Conservation (phyloP, 2,329 filamentous ascomycete genomes). For the Pseudopyrenochaeta lycopersici region DNA sequence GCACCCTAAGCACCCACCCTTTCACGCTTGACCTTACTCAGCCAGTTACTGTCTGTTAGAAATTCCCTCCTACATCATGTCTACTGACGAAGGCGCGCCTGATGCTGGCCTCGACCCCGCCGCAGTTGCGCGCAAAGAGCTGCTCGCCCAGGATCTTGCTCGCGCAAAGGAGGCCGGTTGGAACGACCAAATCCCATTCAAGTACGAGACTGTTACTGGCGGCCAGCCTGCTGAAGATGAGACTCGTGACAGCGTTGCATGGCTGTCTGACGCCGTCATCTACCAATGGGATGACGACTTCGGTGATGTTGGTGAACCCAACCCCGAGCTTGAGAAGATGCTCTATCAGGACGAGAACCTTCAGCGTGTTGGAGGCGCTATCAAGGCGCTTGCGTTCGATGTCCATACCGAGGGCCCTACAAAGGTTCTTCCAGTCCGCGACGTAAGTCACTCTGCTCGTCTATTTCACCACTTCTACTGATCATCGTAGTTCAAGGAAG, state of each 20-base stretch:
- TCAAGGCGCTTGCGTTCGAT: constrained; percentile 67
- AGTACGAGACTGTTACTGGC: constrained; percentile 56
- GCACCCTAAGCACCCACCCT: not conserved
- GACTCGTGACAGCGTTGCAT: constrained; percentile 41
- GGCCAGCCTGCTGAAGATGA: constrained; percentile 31
- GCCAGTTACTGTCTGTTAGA: not conserved
- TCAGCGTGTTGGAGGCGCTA: constrained; percentile 67
- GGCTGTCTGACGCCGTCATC: constrained; percentile 67
- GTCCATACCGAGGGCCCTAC: constrained; percentile 61
- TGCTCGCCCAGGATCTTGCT: constrained; percentile 35
- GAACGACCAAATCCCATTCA: constrained; percentile 57
- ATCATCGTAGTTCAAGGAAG: constrained; percentile 69
- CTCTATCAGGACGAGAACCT: constrained; percentile 72
- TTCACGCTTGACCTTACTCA: not conserved
- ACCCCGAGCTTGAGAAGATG: constrained; percentile 74
- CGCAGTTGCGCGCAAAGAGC: constrained; percentile 31
- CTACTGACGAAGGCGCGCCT: constrained; percentile 21
- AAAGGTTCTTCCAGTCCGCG: constrained; percentile 58
- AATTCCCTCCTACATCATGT: constrained; percentile 23
- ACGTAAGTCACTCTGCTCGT: constrained; percentile 51
- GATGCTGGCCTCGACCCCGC: constrained; percentile 20
- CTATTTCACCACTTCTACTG: not conserved
- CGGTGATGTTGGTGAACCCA: constrained; percentile 82
- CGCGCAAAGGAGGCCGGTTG: constrained; percentile 54
- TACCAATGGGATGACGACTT: constrained; percentile 89